These are phyloP conservation scores for Syzygium syzygioides DNA, from an alignment of 441 rosid genomes.

Conservation along the genomic window DNA sequence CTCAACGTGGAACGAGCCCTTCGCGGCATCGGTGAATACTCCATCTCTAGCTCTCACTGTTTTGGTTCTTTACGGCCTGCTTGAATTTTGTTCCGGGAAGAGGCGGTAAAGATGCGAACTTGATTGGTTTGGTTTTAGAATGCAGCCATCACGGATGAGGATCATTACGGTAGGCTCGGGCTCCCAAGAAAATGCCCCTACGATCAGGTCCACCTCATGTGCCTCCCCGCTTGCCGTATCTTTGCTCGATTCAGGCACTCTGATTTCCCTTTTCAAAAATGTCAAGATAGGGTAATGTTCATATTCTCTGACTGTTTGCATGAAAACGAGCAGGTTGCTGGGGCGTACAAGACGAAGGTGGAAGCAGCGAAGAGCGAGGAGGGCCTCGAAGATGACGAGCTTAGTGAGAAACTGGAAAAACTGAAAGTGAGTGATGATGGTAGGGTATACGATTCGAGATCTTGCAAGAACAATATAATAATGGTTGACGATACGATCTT, in stretches of 20 bases:
- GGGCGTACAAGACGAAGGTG: conserved; percentile 43
- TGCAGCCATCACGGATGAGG: conserved; percentile 85
- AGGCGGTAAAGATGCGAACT: neutral
- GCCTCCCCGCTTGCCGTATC: neutral
- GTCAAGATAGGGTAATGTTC: neutral
- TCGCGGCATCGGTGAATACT: conserved; percentile 61
- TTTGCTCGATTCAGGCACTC: neutral
- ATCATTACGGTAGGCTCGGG: conserved; percentile 76
- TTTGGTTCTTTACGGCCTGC: neutral
- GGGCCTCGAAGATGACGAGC: conserved; percentile 49
- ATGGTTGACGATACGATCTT: neutral
- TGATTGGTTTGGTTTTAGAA: conserved; percentile 32
- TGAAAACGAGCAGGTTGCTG: conserved; percentile 29
- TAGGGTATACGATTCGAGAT: neutral
- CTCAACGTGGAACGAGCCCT: conserved; percentile 81
- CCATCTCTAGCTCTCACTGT: neutral
- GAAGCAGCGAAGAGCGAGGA: conserved; percentile 41
- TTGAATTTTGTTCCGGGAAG: neutral
- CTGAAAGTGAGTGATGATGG: conserved; percentile 33
- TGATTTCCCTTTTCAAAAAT: neutral
- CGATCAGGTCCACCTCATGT: conserved; percentile 30
- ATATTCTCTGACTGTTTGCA: neutral
- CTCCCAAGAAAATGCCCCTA: conserved; percentile 50
- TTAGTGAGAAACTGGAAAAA: conserved; percentile 33
- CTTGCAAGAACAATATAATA: too few relatives aligned